Percentiles rank a stretch among this genome's conserved stretches.
phyloP scores from a whole-genome alignment of 2,329 filamentous ascomycete species.

The Rugonectria rugulosa region DNA sequence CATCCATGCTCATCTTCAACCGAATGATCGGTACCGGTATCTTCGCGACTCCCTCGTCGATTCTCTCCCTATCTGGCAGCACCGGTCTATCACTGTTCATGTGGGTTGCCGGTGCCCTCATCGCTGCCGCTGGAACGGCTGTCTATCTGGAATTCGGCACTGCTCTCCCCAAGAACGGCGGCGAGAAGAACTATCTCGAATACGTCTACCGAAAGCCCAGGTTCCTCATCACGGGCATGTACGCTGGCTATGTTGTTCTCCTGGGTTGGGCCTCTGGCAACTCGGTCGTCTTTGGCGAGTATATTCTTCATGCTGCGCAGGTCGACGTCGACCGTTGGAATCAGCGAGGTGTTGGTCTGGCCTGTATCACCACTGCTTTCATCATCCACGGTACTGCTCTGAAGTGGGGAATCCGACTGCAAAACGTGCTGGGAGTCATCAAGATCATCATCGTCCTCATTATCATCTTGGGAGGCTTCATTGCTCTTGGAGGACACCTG shows the following conservation, averaged over 20 bases:
- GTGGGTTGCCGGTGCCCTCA: conserved; percentile 69
- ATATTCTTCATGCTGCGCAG: conserved; percentile 71
- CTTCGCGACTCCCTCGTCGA: conserved; percentile 68
- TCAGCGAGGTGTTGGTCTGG: conserved; percentile 71
- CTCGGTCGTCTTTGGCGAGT: conserved; percentile 74
- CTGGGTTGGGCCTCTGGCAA: conserved; percentile 73
- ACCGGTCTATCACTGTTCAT: conserved; percentile 69
- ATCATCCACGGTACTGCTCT: conserved; percentile 69
- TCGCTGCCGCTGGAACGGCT: conserved; percentile 68
- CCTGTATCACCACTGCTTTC: conserved; percentile 70
- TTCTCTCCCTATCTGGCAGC: conserved; percentile 64
- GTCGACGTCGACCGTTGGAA: conserved; percentile 71
- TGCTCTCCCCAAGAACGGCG: conserved; percentile 69
- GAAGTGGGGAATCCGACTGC: conserved; percentile 72
- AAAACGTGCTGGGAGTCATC: conserved; percentile 70
- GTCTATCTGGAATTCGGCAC: conserved; percentile 73
- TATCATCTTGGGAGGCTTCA: conserved; percentile 69
- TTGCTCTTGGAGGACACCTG: conserved; percentile 67
- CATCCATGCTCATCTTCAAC: conserved; percentile 69
- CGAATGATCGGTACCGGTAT: conserved; percentile 73
- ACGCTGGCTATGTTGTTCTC: conserved; percentile 67
- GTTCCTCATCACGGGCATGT: conserved; percentile 68
- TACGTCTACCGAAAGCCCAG: conserved; percentile 67
- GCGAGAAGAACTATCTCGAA: conserved; percentile 74
- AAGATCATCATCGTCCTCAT: conserved; percentile 72